phyloP scores from a whole-genome alignment of 306 rosid genomes.

The Acacia melanoxylon region DNA sequence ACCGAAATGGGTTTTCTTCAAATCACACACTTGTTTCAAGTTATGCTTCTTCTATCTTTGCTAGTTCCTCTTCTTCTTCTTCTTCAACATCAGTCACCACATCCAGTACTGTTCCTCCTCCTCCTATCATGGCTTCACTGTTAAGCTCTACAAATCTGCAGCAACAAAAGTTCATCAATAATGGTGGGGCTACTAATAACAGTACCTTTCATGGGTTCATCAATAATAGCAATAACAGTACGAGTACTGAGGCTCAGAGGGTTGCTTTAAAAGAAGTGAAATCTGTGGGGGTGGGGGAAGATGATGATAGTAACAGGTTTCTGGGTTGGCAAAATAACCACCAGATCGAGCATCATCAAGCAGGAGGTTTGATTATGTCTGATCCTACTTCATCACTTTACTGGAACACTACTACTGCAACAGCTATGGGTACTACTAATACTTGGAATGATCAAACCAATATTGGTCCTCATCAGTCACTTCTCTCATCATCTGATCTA shows the following conservation, averaged over 20 bases:
- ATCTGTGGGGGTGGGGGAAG: constrained; percentile 1
- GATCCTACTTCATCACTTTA: constrained; percentile 58
- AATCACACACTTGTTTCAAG: constrained; percentile 48
- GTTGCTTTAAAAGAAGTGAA: constrained; percentile 55
- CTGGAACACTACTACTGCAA: constrained; percentile 64
- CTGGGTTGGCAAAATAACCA: neutral
- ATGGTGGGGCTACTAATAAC: constrained; percentile 29
- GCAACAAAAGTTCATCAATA: constrained; percentile 54
- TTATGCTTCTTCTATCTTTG: constrained; percentile 52
- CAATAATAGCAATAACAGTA: neutral
- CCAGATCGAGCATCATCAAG: constrained; percentile 29
- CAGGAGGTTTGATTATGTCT: constrained; percentile 34
- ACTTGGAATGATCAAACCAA: constrained; percentile 75
- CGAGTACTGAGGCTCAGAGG: constrained; percentile 10
- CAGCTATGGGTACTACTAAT: constrained; percentile 39
- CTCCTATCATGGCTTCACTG: constrained; percentile 62
- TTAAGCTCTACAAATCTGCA: neutral
- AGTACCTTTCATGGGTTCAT: constrained; percentile 45
- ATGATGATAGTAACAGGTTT: neutral
- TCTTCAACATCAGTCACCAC: constrained; percentile 22
- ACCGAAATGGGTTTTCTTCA: constrained; percentile 49
- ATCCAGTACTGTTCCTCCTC: constrained; percentile 38
- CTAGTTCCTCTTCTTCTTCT: constrained; percentile 35
- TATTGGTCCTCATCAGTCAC: constrained; percentile 72
- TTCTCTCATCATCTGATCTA: constrained; percentile 69